These are phyloP conservation scores for Tripterygium wilfordii DNA, from an alignment of 177 flowering plant species.

Conservation along the genomic window DNA sequence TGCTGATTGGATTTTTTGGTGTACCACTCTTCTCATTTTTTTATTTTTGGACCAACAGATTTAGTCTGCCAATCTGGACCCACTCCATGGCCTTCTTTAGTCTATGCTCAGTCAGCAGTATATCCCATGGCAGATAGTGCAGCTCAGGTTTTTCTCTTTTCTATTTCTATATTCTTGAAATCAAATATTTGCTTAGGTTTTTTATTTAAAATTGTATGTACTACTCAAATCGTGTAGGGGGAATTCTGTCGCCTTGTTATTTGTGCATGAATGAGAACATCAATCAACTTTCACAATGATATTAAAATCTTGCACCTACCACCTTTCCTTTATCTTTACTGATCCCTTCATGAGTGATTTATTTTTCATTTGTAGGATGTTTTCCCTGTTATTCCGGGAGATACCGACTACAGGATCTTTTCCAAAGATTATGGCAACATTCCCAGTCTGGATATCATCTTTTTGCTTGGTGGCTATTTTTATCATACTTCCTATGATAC, in stretches of 20 bases:
- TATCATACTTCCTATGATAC: constrained; percentile 95
- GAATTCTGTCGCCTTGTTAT: too few species aligned
- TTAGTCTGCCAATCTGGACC: constrained; percentile 99
- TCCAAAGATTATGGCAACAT: constrained; percentile 79
- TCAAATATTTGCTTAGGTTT: neutral
- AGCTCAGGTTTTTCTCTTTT: constrained; percentile 64
- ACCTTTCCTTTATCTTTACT: too few species aligned
- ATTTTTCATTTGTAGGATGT: constrained; percentile 62
- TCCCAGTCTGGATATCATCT: constrained; percentile 97
- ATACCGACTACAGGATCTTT: constrained; percentile 97
- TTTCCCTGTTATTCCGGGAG: constrained; percentile 90
- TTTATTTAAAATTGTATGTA: too few species aligned
- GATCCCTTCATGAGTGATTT: constrained; percentile 4
- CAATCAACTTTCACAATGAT: too few species aligned
- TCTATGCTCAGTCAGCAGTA: constrained; percentile 83
- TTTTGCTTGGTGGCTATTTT: constrained; percentile 88
- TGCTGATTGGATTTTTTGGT: constrained; percentile 1
- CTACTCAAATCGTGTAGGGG: too few species aligned
- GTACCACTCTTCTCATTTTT: constrained; percentile 2
- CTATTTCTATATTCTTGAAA: neutral
- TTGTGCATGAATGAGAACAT: too few species aligned
- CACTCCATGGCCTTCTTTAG: constrained; percentile 85
- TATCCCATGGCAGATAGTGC: constrained; percentile 97
- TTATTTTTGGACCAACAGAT: constrained; percentile 43
- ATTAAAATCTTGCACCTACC: too few species aligned